phyloP scores from a whole-genome alignment of 73 alveolate genomes.

The Paraurostyla sp. region DNA sequence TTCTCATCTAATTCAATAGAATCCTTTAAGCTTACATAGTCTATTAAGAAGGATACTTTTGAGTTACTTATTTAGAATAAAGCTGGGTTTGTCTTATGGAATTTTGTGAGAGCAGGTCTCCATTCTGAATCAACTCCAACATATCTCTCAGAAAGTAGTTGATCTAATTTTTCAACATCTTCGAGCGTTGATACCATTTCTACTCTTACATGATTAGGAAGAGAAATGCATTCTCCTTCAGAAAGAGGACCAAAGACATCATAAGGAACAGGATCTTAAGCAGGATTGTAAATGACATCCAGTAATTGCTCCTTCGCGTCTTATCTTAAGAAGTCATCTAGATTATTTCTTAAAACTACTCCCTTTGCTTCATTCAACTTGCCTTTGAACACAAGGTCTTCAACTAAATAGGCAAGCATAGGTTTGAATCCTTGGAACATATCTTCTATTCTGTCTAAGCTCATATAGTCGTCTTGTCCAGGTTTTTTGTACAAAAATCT shows the following conservation, averaged over 20 bases:
- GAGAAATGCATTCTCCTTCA: conserved; percentile 49
- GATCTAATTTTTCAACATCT: conserved; percentile 17
- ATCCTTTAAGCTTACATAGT: conserved; percentile 68
- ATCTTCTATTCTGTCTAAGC: conserved; percentile 71
- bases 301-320: conserved; percentile 17
- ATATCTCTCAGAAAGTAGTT: conserved; percentile 33
- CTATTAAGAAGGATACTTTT: conserved; percentile 79
- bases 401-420: conserved; percentile 62
- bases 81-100: conserved; percentile 77
- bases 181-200: conserved; percentile 48
- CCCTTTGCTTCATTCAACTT: conserved; percentile 66
- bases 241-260: conserved; percentile 65
- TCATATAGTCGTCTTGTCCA: conserved; percentile 28
- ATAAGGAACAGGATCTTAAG: conserved; percentile 30
- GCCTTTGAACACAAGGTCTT: conserved; percentile 62
- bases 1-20: conserved; percentile 59
- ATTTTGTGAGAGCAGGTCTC: conserved; percentile 80
- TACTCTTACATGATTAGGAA: conserved; percentile 49
- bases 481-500: conserved; percentile 9
- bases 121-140: conserved; percentile 94
- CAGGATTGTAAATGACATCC: conserved; percentile 10
- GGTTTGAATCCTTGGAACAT: conserved; percentile 52
- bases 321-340: background rate
- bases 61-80: conserved; percentile 84
- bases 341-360: conserved; percentile 21